Evolutionary conservation across 257 asterid genomes (phyloP).

Genomic region (Rhazya stricta): DNA sequence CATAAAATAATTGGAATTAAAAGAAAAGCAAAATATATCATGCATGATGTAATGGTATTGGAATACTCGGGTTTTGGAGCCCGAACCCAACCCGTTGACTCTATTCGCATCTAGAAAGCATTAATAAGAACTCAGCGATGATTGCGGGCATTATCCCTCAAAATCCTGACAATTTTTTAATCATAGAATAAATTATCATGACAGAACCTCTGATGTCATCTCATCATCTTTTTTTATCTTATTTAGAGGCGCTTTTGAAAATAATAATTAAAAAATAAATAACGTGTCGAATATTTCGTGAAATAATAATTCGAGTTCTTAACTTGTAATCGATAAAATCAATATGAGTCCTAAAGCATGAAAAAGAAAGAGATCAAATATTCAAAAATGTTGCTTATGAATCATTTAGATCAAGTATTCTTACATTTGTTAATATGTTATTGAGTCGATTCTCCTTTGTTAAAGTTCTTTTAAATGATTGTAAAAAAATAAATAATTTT

Average conservation of each 20-base stretch:
- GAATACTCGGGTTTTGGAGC: neutral
- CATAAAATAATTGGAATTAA: neutral
- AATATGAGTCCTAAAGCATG: too few relatives aligned
- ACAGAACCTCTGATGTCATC: slow-evolving; percentile 7
- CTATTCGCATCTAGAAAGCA: slow-evolving; percentile 14
- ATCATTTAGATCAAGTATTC: too few relatives aligned
- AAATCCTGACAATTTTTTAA: neutral
- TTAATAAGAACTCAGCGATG: slow-evolving; percentile 44
- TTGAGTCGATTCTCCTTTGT: too few relatives aligned
- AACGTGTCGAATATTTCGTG: too few relatives aligned
- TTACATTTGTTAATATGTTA: too few relatives aligned
- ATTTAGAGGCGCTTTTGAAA: neutral
- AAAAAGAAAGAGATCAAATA: too few relatives aligned
- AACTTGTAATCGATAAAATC: too few relatives aligned
- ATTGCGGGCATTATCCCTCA: slow-evolving; percentile 47
- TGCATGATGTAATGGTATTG: neutral
- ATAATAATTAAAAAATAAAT: neutral
- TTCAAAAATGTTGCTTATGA: too few relatives aligned
- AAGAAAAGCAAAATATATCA: neutral
- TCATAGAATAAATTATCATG: neutral
- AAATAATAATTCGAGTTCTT: too few relatives aligned
- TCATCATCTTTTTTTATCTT: neutral
- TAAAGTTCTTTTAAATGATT: too few relatives aligned
- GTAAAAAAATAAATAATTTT: too few relatives aligned
- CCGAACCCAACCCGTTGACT: slow-evolving; percentile 33